phyloP scores from a whole-genome alignment of 2,329 filamentous ascomycete species.

The Coniochaeta prunicola region DNA sequence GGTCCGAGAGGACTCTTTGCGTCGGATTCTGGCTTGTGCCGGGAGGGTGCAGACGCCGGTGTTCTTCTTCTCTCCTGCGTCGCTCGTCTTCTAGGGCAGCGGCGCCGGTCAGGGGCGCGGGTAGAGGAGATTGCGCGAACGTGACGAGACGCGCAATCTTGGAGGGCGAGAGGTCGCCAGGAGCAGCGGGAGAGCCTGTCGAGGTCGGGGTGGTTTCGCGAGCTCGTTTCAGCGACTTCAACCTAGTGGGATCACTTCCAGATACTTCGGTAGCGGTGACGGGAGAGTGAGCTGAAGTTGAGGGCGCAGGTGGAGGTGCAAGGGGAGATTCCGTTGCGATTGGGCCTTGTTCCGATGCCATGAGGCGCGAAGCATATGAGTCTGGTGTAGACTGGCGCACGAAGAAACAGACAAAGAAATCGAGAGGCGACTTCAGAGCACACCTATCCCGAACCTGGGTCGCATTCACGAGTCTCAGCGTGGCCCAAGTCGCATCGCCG shows the following conservation, averaged over 20 bases:
- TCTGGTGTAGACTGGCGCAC: background rate
- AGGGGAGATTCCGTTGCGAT: conserved; percentile 45
- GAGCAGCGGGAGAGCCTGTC: conserved; percentile 20
- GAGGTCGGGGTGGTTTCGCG: conserved; percentile 39
- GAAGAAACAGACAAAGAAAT: background rate
- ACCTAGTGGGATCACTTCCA: conserved; percentile 27
- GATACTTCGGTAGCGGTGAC: conserved; percentile 28
- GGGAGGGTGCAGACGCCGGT: conserved; percentile 30
- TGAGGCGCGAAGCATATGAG: conserved; percentile 19
- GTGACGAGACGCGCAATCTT: conserved; percentile 45
- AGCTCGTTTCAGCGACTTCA: conserved; percentile 36
- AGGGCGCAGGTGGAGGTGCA: conserved; percentile 23
- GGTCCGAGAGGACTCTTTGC: conserved; percentile 44
- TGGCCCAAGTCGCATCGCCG: conserved; percentile 15
- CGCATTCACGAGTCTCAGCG: conserved; percentile 12
- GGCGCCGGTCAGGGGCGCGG: conserved; percentile 41
- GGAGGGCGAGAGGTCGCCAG: conserved; percentile 38
- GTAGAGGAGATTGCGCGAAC: conserved; percentile 28
- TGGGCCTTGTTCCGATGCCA: conserved; percentile 47
- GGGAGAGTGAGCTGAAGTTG: conserved; percentile 24
- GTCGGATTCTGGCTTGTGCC: conserved; percentile 45
- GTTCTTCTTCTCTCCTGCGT: conserved; percentile 38
- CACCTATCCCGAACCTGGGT: background rate
- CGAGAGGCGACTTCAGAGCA: background rate
- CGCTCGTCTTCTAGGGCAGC: conserved; percentile 48